A percentile compares a stretch with the other conserved stretches of the same genome.
phyloP scores from a whole-genome alignment of 2,329 filamentous ascomycete genomes.

The Aspergillus latus region DNA sequence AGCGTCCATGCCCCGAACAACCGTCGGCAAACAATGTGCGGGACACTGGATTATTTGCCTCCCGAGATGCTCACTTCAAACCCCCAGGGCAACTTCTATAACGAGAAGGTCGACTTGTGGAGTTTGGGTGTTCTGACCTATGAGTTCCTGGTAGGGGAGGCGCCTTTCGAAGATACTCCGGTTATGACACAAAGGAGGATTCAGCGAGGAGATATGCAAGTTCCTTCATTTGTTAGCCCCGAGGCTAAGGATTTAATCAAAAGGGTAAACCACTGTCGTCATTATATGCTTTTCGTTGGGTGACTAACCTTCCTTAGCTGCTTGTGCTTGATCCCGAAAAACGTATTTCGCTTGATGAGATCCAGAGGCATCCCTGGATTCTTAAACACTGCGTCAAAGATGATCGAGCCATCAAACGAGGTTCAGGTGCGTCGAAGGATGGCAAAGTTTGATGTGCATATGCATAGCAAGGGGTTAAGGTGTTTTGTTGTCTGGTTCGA shows the following conservation, averaged over 20 bases:
- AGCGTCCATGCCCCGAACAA: conserved; percentile 96
- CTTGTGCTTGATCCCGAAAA: conserved; percentile 93
- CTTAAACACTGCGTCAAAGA: conserved; percentile 80
- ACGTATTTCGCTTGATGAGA: conserved; percentile 82
- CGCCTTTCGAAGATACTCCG: conserved; percentile 93
- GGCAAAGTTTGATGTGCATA: conserved; percentile 29
- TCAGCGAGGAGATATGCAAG: conserved; percentile 82
- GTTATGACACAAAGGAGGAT: conserved; percentile 94
- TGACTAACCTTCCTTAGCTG: conserved; percentile 54
- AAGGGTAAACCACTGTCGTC: conserved; percentile 56
- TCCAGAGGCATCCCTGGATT: conserved; percentile 93
- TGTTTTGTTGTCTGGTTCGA: conserved; percentile 16
- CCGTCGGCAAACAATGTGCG: conserved; percentile 90
- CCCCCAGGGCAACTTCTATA: conserved; percentile 81
- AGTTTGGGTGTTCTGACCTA: conserved; percentile 92
- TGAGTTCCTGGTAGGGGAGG: conserved; percentile 93
- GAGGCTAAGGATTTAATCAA: conserved; percentile 94
- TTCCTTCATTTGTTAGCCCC: conserved; percentile 84
- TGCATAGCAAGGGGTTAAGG: conserved; percentile 24
- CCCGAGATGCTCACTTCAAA: conserved; percentile 94
- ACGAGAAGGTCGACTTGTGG: conserved; percentile 95
- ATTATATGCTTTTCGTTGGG: neutral
- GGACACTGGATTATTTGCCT: conserved; percentile 93
- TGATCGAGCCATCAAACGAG: conserved; percentile 46
- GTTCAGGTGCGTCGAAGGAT: conserved; percentile 39